A percentile compares a stretch with the other conserved stretches of the same genome.
Conservation (phyloP, 768 basidiomycete genomes). For the Termitomyces sp. region DNA sequence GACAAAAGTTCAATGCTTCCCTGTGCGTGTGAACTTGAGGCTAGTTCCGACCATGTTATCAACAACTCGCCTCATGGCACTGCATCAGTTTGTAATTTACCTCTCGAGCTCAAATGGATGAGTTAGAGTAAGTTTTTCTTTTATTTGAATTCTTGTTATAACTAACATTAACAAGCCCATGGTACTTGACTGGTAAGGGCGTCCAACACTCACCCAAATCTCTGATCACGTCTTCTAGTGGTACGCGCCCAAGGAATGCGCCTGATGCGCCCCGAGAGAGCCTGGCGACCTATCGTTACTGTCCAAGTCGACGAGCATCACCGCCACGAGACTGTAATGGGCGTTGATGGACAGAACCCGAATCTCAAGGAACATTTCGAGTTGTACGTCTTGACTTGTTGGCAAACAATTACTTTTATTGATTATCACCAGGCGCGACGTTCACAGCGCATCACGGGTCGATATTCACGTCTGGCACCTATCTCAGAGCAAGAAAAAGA, state of each 20-base stretch:
- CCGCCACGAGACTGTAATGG: conserved; percentile 53
- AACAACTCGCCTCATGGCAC: neutral
- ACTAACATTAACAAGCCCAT: conserved; percentile 19
- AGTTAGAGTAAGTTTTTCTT: neutral
- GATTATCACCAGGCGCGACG: conserved; percentile 31
- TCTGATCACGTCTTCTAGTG: conserved; percentile 21
- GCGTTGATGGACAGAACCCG: conserved; percentile 65
- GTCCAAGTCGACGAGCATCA: conserved; percentile 50
- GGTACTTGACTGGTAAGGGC: conserved; percentile 27
- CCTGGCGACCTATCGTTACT: conserved; percentile 64
- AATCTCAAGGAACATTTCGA: conserved; percentile 51
- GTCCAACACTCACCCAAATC: neutral
- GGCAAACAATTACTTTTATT: neutral
- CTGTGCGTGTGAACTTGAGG: neutral
- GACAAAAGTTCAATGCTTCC: too few species aligned
- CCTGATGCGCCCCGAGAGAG: conserved; percentile 52
- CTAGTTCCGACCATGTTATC: neutral
- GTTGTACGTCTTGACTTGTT: conserved; percentile 38
- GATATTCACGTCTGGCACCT: conserved; percentile 55
- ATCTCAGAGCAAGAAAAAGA: conserved; percentile 59
- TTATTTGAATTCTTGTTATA: neutral
- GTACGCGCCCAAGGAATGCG: conserved; percentile 38
- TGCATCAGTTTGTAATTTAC: neutral
- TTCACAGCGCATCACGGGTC: conserved; percentile 32
- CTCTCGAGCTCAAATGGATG: neutral